phyloP scores from a whole-genome alignment of 2,329 filamentous ascomycete genomes.

The Ascochyta koolunga region DNA sequence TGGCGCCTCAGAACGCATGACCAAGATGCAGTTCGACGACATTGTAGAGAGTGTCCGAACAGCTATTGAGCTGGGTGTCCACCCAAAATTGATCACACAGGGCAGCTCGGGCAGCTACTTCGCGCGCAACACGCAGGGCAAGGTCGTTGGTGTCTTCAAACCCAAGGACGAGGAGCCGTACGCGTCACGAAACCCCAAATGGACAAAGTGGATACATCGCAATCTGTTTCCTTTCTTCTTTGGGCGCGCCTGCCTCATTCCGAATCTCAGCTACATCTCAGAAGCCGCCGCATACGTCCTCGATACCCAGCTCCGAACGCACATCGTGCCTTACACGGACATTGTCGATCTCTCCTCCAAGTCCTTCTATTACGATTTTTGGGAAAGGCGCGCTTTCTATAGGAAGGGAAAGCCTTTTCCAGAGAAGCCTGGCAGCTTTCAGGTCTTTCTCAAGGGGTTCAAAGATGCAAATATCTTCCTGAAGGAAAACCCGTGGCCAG shows the following conservation, averaged over 20 bases:
- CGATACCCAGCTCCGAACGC: constrained; percentile 85
- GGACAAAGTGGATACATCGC: constrained; percentile 99
- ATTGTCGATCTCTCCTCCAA: constrained; percentile 94
- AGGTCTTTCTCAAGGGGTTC: constrained; percentile 95
- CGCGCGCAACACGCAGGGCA: constrained; percentile 86
- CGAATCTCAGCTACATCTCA: constrained; percentile 96
- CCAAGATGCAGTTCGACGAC: constrained; percentile 80
- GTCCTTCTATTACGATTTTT: constrained; percentile 97
- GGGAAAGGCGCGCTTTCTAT: constrained; percentile 88
- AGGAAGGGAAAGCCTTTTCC: constrained; percentile 86
- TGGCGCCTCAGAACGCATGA: constrained; percentile 70
- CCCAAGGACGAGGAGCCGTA: constrained; percentile 99
- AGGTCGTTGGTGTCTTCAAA: constrained; percentile 97
- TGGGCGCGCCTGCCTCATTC: constrained; percentile 91
- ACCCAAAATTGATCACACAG: constrained; percentile 95
- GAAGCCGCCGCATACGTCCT: constrained; percentile 97
- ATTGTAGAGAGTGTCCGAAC: constrained; percentile 87
- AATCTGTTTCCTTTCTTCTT: constrained; percentile 98
- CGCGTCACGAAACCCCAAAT: constrained; percentile 95
- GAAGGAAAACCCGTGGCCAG: constrained; percentile 94
- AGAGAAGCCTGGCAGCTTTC: constrained; percentile 91
- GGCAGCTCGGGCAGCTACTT: constrained; percentile 99
- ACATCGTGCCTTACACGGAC: constrained; percentile 95
- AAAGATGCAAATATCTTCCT: constrained; percentile 97
- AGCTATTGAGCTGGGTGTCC: constrained; percentile 88